These are phyloP conservation scores for Alloteropsis semialata DNA, from an alignment of 176 grass and related monocot species.

Conservation along the genomic window DNA sequence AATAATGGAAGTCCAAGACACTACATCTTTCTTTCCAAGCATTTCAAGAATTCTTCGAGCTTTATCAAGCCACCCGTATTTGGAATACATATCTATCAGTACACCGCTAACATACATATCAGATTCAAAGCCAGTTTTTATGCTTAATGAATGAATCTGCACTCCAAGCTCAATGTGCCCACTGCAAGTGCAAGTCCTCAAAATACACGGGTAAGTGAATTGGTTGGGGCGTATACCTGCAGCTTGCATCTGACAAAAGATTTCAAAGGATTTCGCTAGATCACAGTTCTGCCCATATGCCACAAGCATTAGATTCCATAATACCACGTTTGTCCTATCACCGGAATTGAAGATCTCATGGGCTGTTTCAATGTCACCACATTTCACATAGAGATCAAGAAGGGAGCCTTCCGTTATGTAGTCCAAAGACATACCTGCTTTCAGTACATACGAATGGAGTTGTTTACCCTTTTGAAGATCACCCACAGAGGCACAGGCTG, in stretches of 20 bases:
- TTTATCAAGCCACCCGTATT: slow-evolving; percentile 42
- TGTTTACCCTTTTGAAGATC: slow-evolving; percentile 59
- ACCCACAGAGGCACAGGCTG: slow-evolving; percentile 42
- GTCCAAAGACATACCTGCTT: slow-evolving; percentile 58
- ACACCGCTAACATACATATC: slow-evolving; percentile 76
- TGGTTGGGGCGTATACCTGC: slow-evolving; percentile 51
- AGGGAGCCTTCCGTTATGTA: slow-evolving; percentile 72
- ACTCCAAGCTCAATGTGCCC: slow-evolving; percentile 56
- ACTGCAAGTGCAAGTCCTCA: slow-evolving; percentile 61
- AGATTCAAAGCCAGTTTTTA: slow-evolving; percentile 48
- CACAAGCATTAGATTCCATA: slow-evolving; percentile 80
- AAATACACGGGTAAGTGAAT: slow-evolving; percentile 74
- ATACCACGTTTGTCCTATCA: slow-evolving; percentile 54
- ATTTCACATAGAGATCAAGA: slow-evolving; percentile 73
- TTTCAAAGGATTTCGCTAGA: slow-evolving; percentile 55
- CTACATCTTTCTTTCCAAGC: slow-evolving; percentile 63
- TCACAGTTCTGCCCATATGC: slow-evolving; percentile 57
- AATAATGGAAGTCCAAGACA: slow-evolving; percentile 77
- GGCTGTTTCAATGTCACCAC: slow-evolving; percentile 41
- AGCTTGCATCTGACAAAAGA: slow-evolving; percentile 62
- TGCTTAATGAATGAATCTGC: slow-evolving; percentile 56
- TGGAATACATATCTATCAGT: slow-evolving; percentile 73
- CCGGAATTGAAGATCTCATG: slow-evolving; percentile 33
- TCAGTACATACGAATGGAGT: slow-evolving; percentile 47
- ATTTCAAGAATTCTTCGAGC: slow-evolving; percentile 53